Evolutionary conservation across 1,139 yeast species (phyloP).

Genomic region (Lodderomyces jiufengensis): DNA sequence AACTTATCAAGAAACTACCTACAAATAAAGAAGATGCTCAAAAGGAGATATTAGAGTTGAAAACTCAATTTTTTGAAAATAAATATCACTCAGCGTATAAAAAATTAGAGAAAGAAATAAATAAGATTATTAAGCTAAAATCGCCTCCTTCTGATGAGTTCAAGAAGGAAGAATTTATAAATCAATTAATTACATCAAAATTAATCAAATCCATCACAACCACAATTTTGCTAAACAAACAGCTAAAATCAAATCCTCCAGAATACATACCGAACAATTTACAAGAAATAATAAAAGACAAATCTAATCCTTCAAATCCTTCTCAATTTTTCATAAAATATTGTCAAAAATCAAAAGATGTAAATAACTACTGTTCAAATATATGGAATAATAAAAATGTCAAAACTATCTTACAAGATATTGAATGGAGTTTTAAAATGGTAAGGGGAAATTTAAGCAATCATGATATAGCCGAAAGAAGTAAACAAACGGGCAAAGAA

Average conservation of each 20-base stretch:
- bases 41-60: slow-evolving; percentile 41
- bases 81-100: slow-evolving; percentile 49
- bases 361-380: slow-evolving; percentile 50
- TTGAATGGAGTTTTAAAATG: slow-evolving; percentile 57
- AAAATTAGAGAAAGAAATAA: slow-evolving; percentile 38
- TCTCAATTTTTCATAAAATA: slow-evolving; percentile 45
- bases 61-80: slow-evolving; percentile 43
- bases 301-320: slow-evolving; percentile 36
- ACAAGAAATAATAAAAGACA: slow-evolving; percentile 23
- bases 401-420: slow-evolving; percentile 42
- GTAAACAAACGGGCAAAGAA: slow-evolving; percentile 23
- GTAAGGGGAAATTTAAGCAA: slow-evolving; percentile 57
- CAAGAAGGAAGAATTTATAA: slow-evolving; percentile 17
- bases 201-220: slow-evolving; percentile 28
- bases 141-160: slow-evolving; percentile 20
- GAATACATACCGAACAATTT: slow-evolving; percentile 27
- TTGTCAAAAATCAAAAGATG: slow-evolving; percentile 38
- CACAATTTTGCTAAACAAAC: slow-evolving; percentile 24
- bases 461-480: slow-evolving; percentile 35
- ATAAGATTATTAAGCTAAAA: slow-evolving; percentile 21
- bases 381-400: slow-evolving; percentile 57
- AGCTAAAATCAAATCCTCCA: slow-evolving; percentile 30
- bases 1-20: slow-evolving; percentile 43
- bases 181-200: slow-evolving; percentile 30
- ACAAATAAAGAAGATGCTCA: slow-evolving; percentile 39